Base-by-base conservation (phyloP, 2,329 filamentous ascomycete genomes). In the Penicillium sp. region DNA sequence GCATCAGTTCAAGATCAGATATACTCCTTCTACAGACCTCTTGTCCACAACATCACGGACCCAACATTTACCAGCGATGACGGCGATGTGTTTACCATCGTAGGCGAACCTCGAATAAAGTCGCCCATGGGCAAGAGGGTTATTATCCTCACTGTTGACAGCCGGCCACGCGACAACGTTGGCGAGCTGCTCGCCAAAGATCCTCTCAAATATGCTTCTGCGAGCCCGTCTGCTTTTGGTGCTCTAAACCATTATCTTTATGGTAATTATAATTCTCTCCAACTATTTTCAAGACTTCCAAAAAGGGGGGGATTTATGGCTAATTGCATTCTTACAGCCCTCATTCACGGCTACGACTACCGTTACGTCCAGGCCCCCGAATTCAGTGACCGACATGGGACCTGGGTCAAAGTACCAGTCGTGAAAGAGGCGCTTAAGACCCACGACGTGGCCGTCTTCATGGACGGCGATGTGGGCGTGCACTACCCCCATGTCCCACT, bases 331-430 rank as follows among this genome's bases (percentile, higher is more conserved):
- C 14, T 21, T 28, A 38, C 60, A 73, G 74, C 74, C 20, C 66
- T 66, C 63, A 77, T 80, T 48, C 78, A 80, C 62, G 77, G 77
- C 5, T 79, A 79, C 64, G 75, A 78, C 51, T 80, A 80, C 63
- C 77, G 77, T 33, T 74, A 79, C 53, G 71, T 79, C 28, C 74
- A 71, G 56, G 74, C 74, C 3, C 68, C 74, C 26, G 68, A 72
- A 30, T 74, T 76, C 52, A 60, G 65, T 1, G 72, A 75, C 52
- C 74, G 76, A 51, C 73, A 71, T 62, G 71, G 72, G 24, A 79
- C 77, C 16, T 81, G 78, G 78, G 72, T 76, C 40, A 76, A 77
- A 59, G 73, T 77, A 0, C 69, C 73, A 8, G 67, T 71, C 11
- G 64, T 78, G 24, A 66, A 68, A 38, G 66, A 75, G 20, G 68